Conservation (phyloP, 2,329 filamentous ascomycete genomes). For the Talaromyces sp. region DNA sequence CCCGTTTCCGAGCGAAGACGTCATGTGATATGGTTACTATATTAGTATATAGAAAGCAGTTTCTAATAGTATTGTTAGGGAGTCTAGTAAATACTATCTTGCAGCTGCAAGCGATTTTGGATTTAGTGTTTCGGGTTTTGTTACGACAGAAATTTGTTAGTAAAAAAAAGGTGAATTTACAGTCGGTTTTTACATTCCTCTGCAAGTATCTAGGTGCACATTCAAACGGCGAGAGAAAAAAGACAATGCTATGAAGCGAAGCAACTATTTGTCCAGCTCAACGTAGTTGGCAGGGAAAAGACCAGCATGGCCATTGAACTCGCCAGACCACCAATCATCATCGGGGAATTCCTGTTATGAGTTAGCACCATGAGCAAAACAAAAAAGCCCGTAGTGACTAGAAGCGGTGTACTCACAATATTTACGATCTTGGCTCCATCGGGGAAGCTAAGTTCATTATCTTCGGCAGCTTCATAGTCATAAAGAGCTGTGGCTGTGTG, state of each 20-base stretch:
- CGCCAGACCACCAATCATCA: conserved; percentile 97
- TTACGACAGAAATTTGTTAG: background rate
- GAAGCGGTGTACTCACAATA: conserved; percentile 54
- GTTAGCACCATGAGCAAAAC: background rate
- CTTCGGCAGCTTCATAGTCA: conserved; percentile 95
- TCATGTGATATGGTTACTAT: background rate
- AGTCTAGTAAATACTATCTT: background rate
- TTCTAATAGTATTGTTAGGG: background rate
- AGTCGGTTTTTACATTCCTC: background rate
- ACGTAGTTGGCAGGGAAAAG: conserved; percentile 65
- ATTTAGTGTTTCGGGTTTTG: background rate
- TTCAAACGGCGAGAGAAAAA: background rate
- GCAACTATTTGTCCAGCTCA: conserved; percentile 30
- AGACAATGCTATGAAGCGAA: background rate
- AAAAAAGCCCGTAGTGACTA: background rate
- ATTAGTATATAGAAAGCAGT: background rate
- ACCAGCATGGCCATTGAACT: conserved; percentile 71
- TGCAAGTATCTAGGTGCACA: background rate
- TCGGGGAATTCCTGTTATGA: conserved; percentile 76
- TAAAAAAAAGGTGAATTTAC: background rate
- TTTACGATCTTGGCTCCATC: conserved; percentile 78
- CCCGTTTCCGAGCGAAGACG: background rate
- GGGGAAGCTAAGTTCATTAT: conserved; percentile 81
- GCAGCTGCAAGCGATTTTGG: background rate
- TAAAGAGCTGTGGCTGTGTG: conserved; percentile 80